These are phyloP conservation scores for Tulasnella sp. DNA, from an alignment of 768 basidiomycete species.

Conservation along the genomic window DNA sequence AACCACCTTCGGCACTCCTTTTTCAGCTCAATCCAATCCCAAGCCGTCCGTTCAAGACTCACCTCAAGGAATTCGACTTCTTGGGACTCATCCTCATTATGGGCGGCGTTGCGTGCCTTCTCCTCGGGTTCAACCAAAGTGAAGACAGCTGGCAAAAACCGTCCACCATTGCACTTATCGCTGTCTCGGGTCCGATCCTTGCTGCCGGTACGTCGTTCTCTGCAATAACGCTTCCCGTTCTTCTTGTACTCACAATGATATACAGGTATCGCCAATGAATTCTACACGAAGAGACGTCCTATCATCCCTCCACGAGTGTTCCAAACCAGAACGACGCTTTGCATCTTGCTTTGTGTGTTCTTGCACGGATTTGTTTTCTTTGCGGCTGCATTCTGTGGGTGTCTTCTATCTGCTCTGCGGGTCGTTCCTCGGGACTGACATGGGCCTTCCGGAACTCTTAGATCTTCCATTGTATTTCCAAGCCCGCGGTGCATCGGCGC, in stretches of 20 bases:
- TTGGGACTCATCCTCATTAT: conserved; percentile 57
- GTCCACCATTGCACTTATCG: conserved; percentile 55
- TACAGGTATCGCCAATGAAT: conserved; percentile 43
- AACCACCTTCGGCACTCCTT: conserved; percentile 20
- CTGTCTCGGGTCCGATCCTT: conserved; percentile 48
- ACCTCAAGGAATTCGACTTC: conserved; percentile 64
- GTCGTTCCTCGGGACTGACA: background rate
- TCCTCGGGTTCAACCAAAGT: conserved; percentile 67
- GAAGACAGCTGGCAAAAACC: conserved; percentile 51
- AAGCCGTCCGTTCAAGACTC: conserved; percentile 48
- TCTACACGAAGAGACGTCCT: conserved; percentile 53
- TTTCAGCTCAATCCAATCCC: conserved; percentile 60
- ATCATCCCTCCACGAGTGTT: conserved; percentile 71
- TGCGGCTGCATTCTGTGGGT: conserved; percentile 32
- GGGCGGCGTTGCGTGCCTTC: conserved; percentile 54
- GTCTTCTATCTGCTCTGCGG: background rate
- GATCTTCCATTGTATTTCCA: conserved; percentile 76
- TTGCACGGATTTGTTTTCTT: conserved; percentile 62
- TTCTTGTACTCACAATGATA: background rate
- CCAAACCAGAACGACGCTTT: conserved; percentile 67
- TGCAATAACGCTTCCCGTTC: no score
- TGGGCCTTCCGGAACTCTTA: background rate
- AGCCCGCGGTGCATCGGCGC: conserved; percentile 61
- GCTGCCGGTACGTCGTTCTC: conserved; percentile 34
- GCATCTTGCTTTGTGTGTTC: conserved; percentile 51